Base-by-base conservation (phyloP, 2,329 filamentous ascomycete genomes). In the Cladobotryum mycophilum region DNA sequence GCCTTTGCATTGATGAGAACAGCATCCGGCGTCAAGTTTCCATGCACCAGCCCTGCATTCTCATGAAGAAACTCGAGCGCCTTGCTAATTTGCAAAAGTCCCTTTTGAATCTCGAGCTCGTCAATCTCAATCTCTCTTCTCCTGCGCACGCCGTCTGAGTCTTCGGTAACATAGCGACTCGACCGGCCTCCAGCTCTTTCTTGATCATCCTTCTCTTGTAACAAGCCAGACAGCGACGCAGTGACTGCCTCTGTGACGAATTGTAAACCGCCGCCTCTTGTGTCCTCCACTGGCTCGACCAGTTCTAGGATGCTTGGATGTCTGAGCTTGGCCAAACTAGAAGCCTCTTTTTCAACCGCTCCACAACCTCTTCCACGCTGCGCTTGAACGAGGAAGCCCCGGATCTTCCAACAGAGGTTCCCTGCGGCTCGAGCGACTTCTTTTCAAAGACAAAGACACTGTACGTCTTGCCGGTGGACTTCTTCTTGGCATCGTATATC, bases 401-500 rank as follows among this genome's bases (percentile, higher is more conserved):
- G 7, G 69, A 69, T 15, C 70, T 67, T 36, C 70, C 69, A n/a
- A 71, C 53, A 0, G 68, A 66, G 57, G 53, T 65, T 46, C 64
- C 64, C 51, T 71, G 67, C 9, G 81, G 73, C 52, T 96, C 91
- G 49, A 99, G 74, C 1, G 82, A 81, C 70, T 95, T 96, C 66
- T 84, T 85, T 58, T 99, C 93, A 67, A 97, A 96, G 58, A 97
- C 84, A 63, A 97, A 99, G 58, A 97, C 84, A 14, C 91, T 96
- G 49, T 86, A 93, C 7, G 85, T 70, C 67, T 93, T 95, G 58
- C 88, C 89, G 0, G 90, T 96, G 30, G 87, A 89, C 72, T 96
- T 97, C 73, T 95, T 95, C 76, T 95, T 97, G 53, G 88, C 91
- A 72, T 96, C 91, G 77, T 92, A 92, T 63, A 99, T 93, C 74